Evolutionary conservation across 305 asterid species (phyloP).

Genomic region (Coffea humblotiana): DNA sequence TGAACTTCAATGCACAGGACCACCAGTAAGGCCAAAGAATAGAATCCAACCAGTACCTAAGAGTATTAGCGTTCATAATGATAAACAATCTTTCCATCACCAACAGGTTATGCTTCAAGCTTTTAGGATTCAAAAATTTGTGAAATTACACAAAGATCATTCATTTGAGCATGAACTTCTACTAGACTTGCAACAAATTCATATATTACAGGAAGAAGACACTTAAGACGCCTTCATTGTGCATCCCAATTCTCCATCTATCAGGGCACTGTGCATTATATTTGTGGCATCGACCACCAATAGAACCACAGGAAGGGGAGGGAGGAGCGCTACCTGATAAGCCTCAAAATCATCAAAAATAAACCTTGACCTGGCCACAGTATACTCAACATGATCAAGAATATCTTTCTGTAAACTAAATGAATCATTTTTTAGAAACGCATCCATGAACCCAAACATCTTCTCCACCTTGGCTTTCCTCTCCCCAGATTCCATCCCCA

Average conservation of each 20-base stretch:
- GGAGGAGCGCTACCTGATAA: conserved; percentile 35
- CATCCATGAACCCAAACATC: conserved; percentile 49
- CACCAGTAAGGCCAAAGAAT: not conserved
- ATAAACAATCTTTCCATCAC: not conserved
- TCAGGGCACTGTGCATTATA: not conserved
- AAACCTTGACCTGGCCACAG: conserved; percentile 54
- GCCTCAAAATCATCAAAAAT: conserved; percentile 60
- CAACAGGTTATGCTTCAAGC: not conserved
- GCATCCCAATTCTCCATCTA: not conserved
- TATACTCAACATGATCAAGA: conserved; percentile 49
- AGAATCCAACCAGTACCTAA: not conserved
- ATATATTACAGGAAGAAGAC: not conserved
- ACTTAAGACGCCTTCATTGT: not conserved
- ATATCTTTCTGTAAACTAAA: conserved; percentile 47
- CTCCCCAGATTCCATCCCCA: conserved; percentile 36
- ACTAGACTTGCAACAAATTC: not conserved
- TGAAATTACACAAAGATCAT: not conserved
- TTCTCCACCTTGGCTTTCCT: conserved; percentile 39
- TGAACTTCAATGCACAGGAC: not conserved
- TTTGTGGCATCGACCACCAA: not conserved
- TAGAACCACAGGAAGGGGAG: not conserved
- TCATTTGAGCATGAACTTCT: not conserved
- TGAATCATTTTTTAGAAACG: conserved; percentile 42
- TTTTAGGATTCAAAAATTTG: too few relatives aligned
- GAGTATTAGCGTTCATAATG: not conserved